Evolutionary conservation across 805 yeast species (phyloP).

Genomic region (Millerago galiae): DNA sequence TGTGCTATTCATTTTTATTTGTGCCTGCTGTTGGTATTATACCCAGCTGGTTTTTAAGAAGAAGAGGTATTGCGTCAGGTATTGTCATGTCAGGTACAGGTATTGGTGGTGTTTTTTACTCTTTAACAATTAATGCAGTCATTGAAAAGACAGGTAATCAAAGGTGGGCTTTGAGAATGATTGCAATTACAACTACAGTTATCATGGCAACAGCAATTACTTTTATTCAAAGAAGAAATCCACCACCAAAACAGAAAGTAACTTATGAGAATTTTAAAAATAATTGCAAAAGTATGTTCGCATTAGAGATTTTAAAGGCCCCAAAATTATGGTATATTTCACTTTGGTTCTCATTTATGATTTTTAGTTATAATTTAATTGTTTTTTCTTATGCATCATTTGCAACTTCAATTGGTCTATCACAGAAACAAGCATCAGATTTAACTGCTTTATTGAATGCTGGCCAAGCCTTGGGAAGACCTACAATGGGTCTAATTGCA

Average conservation of each 20-base stretch:
- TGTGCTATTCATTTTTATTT: constrained; percentile 43
- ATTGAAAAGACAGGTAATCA: constrained; percentile 37
- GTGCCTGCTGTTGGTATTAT: constrained; percentile 53
- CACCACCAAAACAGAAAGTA: constrained; percentile 13
- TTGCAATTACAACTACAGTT: constrained; percentile 32
- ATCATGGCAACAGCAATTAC: constrained; percentile 33
- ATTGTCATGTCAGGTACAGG: constrained; percentile 45
- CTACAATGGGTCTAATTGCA: constrained; percentile 39
- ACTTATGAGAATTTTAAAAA: constrained; percentile 3
- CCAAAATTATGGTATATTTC: constrained; percentile 28
- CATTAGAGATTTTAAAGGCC: constrained; percentile 22
- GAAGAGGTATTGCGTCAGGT: constrained; percentile 49
- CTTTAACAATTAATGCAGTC: constrained; percentile 37
- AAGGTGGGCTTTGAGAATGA: constrained; percentile 42
- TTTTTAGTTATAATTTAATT: constrained; percentile 37
- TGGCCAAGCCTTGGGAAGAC: constrained; percentile 44
- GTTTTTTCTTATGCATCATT: constrained; percentile 41
- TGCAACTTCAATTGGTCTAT: constrained; percentile 42
- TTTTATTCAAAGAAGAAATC: constrained; percentile 29
- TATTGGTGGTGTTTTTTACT: constrained; percentile 41
- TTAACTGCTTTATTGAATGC: constrained; percentile 42
- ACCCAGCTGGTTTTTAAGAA: constrained; percentile 68
- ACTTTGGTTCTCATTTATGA: constrained; percentile 32
- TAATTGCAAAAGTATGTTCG: constrained; percentile 30
- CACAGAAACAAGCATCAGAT: constrained; percentile 37